Conservation (phyloP, 148 eudicot genomes). For the Chenopodium berlandieri region DNA sequence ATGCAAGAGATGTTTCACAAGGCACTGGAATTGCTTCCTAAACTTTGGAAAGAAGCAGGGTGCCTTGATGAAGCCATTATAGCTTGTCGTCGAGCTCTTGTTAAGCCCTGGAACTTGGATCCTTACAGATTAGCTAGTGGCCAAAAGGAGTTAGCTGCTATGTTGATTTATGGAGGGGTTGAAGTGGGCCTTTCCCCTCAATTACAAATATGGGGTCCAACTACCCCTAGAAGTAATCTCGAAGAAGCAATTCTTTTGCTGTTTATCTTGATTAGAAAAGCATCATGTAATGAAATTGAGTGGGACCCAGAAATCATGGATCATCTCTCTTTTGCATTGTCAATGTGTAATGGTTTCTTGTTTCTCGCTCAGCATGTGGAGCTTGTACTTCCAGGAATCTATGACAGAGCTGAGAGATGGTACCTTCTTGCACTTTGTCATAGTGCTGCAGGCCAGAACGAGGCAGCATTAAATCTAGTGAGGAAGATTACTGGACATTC, state of each 20-base stretch:
- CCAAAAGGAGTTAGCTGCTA: slow-evolving; percentile 71
- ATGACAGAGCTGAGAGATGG: slow-evolving; percentile 75
- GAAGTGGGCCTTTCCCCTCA: slow-evolving; percentile 62
- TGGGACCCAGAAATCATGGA: slow-evolving; percentile 75
- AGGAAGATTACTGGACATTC: slow-evolving; percentile 58
- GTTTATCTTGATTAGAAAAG: slow-evolving; percentile 59
- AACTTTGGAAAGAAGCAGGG: slow-evolving; percentile 74
- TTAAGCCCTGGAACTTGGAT: slow-evolving; percentile 76
- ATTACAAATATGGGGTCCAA: slow-evolving; percentile 44
- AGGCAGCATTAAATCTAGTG: slow-evolving; percentile 57
- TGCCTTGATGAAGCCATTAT: slow-evolving; percentile 65
- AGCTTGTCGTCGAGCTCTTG: slow-evolving; percentile 68
- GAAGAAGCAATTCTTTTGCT: slow-evolving; percentile 87
- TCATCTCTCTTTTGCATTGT: slow-evolving; percentile 77
- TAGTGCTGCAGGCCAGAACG: slow-evolving; percentile 68
- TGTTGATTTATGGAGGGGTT: slow-evolving; percentile 75
- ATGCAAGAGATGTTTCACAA: slow-evolving; percentile 86
- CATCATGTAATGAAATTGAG: slow-evolving; percentile 53
- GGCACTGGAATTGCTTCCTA: slow-evolving; percentile 87
- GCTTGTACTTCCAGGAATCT: slow-evolving; percentile 71
- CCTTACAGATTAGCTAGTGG: slow-evolving; percentile 54
- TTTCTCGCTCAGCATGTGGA: slow-evolving; percentile 68
- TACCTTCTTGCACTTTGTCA: slow-evolving; percentile 90
- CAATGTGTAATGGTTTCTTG: slow-evolving; percentile 64
- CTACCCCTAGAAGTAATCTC: slow-evolving; percentile 46